Evolutionary conservation across 2,329 filamentous ascomycete genomes (phyloP), one percentile per base, ranked within the genome.

Genomic region (Neopestalotiopsis sp.): DNA sequence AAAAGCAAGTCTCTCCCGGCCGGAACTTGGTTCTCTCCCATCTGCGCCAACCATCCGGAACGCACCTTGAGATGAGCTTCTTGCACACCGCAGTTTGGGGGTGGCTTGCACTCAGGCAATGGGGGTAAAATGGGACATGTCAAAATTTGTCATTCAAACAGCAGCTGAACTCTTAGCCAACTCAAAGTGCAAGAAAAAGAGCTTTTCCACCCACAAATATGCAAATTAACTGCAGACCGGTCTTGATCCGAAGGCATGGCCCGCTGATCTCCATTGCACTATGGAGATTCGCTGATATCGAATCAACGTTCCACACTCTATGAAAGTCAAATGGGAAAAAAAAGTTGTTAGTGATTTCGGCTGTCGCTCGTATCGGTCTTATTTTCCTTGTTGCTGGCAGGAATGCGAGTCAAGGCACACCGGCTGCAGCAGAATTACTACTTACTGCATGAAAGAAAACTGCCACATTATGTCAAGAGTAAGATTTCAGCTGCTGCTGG

Each of bases 201-300:
- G 45, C 20, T 53, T 53, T 17, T n/a, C n/a, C 10, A 13, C 14
- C 42, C 13, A n/a, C 42, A 14, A 28, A 28, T 28, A 28, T 28
- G 34, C 45, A 53, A 53, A 53, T 53, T 53, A 53, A 53, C 45
- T 53, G 45, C 45, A 53, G 45, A 53, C 45, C 45, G 45, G 45
- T 53, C 45, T 53, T 10, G n/a, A 53, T 53, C 9, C 45, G 17
- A 20, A 53, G 20, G 17, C n/a, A 53, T 20, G 17, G 45, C 45
- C 45, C 17, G 45, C 17, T 20, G 45, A 53, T 20, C 45, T 20
- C 17, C 20, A 20, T n/a, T n/a, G 7, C 20, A 7, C 20, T 17
- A 53, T 53, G 45, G n/a, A 20, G n/a, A 53, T 53, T 9, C 17
- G 45, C 17, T 17, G 45, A 14, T 24, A 10, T 53, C 45, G 45